Conservation (phyloP, 495 filamentous ascomycete genomes). For the Penicillium roqueforti region DNA sequence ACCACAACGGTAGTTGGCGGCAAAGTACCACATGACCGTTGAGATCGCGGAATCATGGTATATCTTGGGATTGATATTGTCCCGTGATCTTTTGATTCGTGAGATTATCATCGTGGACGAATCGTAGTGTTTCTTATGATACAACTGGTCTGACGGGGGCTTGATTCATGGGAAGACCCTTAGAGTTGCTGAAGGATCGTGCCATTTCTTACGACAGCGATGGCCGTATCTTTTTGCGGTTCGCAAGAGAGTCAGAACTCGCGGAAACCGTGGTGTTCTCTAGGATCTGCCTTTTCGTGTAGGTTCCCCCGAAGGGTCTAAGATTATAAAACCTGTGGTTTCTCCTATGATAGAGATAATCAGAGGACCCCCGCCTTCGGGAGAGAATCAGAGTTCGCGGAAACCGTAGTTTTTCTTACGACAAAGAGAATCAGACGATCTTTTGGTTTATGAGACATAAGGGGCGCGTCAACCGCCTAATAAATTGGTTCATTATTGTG, state of each 20-base stretch:
- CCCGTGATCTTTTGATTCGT: not conserved
- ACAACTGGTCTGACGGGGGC: not conserved
- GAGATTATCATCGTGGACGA: not conserved
- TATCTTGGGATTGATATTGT: not conserved
- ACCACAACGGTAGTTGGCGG: too few species aligned
- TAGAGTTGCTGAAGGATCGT: not conserved
- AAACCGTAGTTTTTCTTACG: not conserved
- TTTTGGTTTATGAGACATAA: too few species aligned
- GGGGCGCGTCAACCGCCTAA: too few species aligned
- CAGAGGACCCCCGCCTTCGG: too few species aligned
- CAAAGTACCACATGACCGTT: too few species aligned
- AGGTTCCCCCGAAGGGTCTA: too few species aligned
- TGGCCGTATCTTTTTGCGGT: not conserved
- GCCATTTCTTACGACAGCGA: not conserved
- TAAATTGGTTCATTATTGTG: too few species aligned
- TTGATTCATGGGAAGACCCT: not conserved
- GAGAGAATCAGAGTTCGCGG: not conserved
- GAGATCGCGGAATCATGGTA: constrained; percentile 11
- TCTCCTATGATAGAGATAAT: too few species aligned
- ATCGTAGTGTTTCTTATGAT: not conserved
- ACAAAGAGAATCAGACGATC: not conserved
- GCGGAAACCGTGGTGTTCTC: not conserved
- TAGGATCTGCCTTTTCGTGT: too few species aligned
- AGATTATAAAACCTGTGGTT: too few species aligned
- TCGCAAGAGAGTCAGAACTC: not conserved